Evolutionary conservation across 2,329 filamentous ascomycete genomes (phyloP), one percentile per base, ranked within the genome.

Genomic region (Chaetomium sp.): DNA sequence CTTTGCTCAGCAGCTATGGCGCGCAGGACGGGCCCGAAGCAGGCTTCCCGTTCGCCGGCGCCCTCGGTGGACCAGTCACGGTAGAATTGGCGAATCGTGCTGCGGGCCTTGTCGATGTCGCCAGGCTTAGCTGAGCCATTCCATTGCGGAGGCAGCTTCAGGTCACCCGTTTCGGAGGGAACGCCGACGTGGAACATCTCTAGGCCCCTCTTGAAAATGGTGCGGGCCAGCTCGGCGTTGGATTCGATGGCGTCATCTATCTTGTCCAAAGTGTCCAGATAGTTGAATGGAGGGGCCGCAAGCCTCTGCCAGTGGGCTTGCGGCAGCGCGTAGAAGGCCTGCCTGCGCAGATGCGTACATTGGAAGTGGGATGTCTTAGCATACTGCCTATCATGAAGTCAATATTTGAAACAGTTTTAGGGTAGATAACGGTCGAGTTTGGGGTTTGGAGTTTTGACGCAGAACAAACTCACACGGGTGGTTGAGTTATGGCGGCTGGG

Each of bases 1-100:
- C 70, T 69, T 27, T 65, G 65, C 56, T 68, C 84, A 12, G 75
- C 75, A 8, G 82, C 78, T 19, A 99, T 80, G 27, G 87, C 88
- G 21, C 77, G 74, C 65, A 96, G 78, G 7, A 98, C 84, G 0
- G 91, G 92, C 0, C 82, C 84, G 73, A 95, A 96, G 73, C 90
- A 92, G 3, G 87, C 86, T n/a, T 86, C 81, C 47, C 95, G 83
- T 79, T 99, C 96, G 0, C 76, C 74, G 2, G 79, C 81, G 0
- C 94, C 95, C 72, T 91, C 93, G 1, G 81, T 84, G 27, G 91
- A 92, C 95, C 96, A 99, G 76, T 99, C 95, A 19, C 95, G 88
- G 77, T 93, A 98, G 75, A 98, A 91, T 74, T 99, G 95, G 12
- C 94, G 88, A 59, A 99, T 83, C 1, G 93, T 98, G 72, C 92